Conservation (phyloP, 257 asterid genomes). For the Scutellaria minor region DNA sequence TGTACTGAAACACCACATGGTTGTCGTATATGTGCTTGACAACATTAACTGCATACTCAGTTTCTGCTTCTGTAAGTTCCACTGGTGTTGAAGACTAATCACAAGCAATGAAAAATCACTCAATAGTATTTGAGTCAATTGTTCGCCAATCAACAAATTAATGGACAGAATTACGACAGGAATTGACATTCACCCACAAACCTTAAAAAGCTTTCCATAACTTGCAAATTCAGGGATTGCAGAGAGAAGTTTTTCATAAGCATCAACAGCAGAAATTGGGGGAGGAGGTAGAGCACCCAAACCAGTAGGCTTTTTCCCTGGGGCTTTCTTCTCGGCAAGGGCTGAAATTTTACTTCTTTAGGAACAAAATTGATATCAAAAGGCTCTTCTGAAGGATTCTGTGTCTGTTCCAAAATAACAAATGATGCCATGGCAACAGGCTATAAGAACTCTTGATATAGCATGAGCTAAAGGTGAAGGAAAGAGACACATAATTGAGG, state of each 20-base stretch:
- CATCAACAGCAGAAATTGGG: constrained; percentile 74
- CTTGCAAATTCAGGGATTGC: constrained; percentile 83
- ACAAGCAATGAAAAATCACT: constrained; percentile 27
- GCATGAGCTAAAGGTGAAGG: not conserved
- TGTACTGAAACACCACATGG: constrained; percentile 96
- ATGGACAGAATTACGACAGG: not conserved
- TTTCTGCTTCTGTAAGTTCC: constrained; percentile 99
- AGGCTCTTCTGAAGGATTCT: constrained; percentile 83
- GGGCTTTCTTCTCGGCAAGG: constrained; percentile 93
- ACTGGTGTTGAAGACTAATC: constrained; percentile 92
- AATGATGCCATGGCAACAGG: constrained; percentile 20
- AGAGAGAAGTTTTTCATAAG: constrained; percentile 77
- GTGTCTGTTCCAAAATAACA: constrained; percentile 47
- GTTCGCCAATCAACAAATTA: constrained; percentile 14
- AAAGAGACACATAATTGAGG: not conserved
- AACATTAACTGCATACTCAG: constrained; percentile 95
- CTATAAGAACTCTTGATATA: constrained; percentile 9
- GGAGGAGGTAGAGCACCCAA: constrained; percentile 83
- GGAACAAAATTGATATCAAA: constrained; percentile 84
- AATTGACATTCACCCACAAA: constrained; percentile 33
- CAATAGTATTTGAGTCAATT: not conserved
- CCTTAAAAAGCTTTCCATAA: constrained; percentile 98
- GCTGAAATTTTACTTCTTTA: constrained; percentile 89
- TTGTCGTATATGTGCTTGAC: constrained; percentile 92
- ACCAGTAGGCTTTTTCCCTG: constrained; percentile 88